Evolutionary conservation across 2,329 filamentous ascomycete species (phyloP).

Genomic region (Amesomyces nigricolor): DNA sequence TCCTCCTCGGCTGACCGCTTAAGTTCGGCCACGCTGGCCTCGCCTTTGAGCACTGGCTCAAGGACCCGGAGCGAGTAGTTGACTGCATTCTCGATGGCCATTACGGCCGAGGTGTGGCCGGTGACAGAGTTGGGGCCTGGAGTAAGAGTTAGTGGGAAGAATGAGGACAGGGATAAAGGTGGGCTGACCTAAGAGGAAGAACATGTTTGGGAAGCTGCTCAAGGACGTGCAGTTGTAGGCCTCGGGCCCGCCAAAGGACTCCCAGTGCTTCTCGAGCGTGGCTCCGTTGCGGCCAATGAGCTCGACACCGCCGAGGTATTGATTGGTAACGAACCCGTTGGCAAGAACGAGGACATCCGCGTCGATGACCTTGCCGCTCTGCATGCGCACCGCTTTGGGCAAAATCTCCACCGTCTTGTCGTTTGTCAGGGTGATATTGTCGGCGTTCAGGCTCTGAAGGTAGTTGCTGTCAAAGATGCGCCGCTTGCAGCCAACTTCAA

Average conservation of each 20-base stretch:
- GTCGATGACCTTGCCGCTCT: constrained; percentile 36
- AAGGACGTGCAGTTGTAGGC: constrained; percentile 56
- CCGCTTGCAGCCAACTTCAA: constrained; percentile 59
- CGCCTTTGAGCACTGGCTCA: constrained; percentile 38
- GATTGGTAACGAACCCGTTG: constrained; percentile 54
- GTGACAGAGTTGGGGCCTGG: constrained; percentile 55
- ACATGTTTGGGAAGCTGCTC: constrained; percentile 60
- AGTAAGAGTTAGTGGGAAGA: neutral
- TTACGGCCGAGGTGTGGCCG: constrained; percentile 47
- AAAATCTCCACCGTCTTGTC: constrained; percentile 45
- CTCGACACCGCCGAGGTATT: constrained; percentile 48
- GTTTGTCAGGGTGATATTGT: constrained; percentile 43
- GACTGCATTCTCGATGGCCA: constrained; percentile 54
- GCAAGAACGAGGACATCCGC: constrained; percentile 58
- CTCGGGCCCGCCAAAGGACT: constrained; percentile 51
- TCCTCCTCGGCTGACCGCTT: constrained; percentile 32
- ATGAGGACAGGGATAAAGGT: neutral
- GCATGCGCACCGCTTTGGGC: constrained; percentile 33
- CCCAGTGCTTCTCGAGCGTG: constrained; percentile 51
- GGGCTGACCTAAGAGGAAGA: constrained; percentile 49
- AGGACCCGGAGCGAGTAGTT: constrained; percentile 56
- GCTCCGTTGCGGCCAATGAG: constrained; percentile 47
- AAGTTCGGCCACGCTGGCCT: constrained; percentile 31
- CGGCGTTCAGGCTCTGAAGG: constrained; percentile 45
- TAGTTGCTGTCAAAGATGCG: constrained; percentile 55